These are phyloP conservation scores for Diaporthe humulicola DNA, from an alignment of 2,329 filamentous ascomycete species.

Conservation along the genomic window DNA sequence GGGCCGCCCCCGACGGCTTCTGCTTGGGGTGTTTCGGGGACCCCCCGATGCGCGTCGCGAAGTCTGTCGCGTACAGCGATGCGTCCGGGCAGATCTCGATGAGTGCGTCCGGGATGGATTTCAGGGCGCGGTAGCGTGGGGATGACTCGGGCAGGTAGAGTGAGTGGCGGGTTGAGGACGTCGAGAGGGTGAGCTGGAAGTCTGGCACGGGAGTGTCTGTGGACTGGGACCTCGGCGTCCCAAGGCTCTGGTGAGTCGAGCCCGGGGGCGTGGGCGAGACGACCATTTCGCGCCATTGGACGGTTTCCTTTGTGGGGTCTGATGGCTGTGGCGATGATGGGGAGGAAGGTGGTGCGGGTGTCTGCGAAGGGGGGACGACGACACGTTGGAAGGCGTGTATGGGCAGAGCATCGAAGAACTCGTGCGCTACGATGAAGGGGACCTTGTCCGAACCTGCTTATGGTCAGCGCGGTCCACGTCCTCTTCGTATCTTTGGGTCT, in stretches of 20 bases:
- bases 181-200: conserved; percentile 87
- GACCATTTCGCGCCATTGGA: conserved; percentile 87
- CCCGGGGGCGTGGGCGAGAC: conserved; percentile 75
- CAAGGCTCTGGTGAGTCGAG: conserved; percentile 65
- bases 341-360: conserved; percentile 53
- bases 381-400: conserved; percentile 95
- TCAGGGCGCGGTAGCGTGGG: conserved; percentile 81
- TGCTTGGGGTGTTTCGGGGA: conserved; percentile 66
- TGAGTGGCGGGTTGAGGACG: conserved; percentile 82
- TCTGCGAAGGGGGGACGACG: conserved; percentile 48
- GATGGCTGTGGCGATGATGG: conserved; percentile 54
- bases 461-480: conserved; percentile 18
- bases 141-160: conserved; percentile 88
- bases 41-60: conserved; percentile 88
- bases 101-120: conserved; percentile 74
- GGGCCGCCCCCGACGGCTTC: conserved; percentile 82
- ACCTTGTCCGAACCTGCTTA: conserved; percentile 73
- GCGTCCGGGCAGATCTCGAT: conserved; percentile 94
- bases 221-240: conserved; percentile 65
- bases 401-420: conserved; percentile 98
- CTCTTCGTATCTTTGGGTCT: neutral
- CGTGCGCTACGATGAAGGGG: conserved; percentile 95
- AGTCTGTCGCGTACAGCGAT: conserved; percentile 82
- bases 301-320: conserved; percentile 50
- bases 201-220: conserved; percentile 74